These are phyloP conservation scores for Fusarium sororula DNA, from an alignment of 2,329 filamentous ascomycete species.

Conservation along the genomic window DNA sequence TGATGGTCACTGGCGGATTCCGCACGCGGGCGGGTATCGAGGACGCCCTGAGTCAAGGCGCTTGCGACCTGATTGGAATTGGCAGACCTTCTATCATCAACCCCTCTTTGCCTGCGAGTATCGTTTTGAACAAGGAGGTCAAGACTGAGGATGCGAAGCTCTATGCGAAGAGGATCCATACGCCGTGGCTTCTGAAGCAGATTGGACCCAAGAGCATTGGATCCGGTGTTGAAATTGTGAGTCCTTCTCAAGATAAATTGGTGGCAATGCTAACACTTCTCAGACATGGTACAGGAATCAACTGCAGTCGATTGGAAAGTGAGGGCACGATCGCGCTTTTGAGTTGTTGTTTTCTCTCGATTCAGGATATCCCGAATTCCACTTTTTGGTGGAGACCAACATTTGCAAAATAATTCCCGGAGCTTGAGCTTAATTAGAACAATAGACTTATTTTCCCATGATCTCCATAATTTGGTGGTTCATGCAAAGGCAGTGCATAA, in stretches of 20 bases:
- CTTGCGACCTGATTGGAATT: slow-evolving; percentile 55
- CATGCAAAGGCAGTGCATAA: neutral
- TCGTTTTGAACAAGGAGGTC: slow-evolving; percentile 28
- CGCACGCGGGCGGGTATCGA: slow-evolving; percentile 57
- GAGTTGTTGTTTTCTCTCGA: neutral
- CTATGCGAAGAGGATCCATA: slow-evolving; percentile 2
- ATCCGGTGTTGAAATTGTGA: slow-evolving; percentile 32
- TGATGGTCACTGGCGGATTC: slow-evolving; percentile 73
- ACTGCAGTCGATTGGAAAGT: slow-evolving; percentile 18
- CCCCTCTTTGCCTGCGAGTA: slow-evolving; percentile 48
- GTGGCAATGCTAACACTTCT: neutral
- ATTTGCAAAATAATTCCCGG: fast-evolving
- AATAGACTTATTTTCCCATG: neutral
- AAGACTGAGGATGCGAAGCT: slow-evolving; percentile 23
- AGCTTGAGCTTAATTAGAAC: neutral
- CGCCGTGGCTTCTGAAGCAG: slow-evolving; percentile 28
- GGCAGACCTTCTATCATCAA: slow-evolving; percentile 52
- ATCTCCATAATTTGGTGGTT: neutral
- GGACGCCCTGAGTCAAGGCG: slow-evolving; percentile 48
- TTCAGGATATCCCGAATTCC: neutral
- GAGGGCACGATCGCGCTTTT: neutral
- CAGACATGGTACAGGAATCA: slow-evolving; percentile 30
- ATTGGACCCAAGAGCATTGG: slow-evolving; percentile 29
- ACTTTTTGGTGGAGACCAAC: fast-evolving
- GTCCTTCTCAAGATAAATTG: fast-evolving